Base-by-base conservation (phyloP, 257 asterid genomes). In the Cinchona pubescens region DNA sequence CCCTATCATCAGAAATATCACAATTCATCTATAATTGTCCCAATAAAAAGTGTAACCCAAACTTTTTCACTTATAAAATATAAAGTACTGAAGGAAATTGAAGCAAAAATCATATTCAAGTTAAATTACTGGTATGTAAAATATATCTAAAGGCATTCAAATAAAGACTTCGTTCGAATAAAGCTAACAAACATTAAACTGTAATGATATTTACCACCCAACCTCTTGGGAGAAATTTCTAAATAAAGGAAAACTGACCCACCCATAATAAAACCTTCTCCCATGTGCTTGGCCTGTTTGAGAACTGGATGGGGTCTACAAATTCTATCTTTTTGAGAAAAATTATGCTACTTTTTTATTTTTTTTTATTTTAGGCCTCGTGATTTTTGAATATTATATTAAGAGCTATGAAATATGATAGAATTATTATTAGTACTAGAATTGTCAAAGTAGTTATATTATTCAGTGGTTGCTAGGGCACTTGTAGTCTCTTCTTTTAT, bases 221-320 rank as follows among this genome's bases (percentile, higher is more conserved):
- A 83, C 73, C 83, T 80, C 81, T 83, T 76, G 77, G 88, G 49
- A 86, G 86, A 71, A 74, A 84, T 75, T 87, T 87, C 83, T 67
- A 53, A 78, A 81, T 58, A 72, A 79, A 74, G 81, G 77, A 79
- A 73, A 67, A 74, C 62, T 85, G 89, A 82, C 90, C 86, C 89
- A 82, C 86, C 45, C 66, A 67, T 75, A 60, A 69, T 71, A 69
- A 74, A 76, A 69, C 78, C 70, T 79, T 71, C 77, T 72, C 83
- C 83, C 79, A 83, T 80, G 79, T 86, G 76, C 75, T 76, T 76
- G 30, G 76, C 75, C 62, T 80, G 45, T 69, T 59, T 32, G 68
- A 63, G 80, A 79, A 66, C 48, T 82, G 76, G 63, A 56, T 78
- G 86, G 86, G 84, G 72, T 48, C 78, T 80, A 81, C 53, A 35